Conservation (phyloP, 768 basidiomycete genomes). For the Astraeus odoratus region DNA sequence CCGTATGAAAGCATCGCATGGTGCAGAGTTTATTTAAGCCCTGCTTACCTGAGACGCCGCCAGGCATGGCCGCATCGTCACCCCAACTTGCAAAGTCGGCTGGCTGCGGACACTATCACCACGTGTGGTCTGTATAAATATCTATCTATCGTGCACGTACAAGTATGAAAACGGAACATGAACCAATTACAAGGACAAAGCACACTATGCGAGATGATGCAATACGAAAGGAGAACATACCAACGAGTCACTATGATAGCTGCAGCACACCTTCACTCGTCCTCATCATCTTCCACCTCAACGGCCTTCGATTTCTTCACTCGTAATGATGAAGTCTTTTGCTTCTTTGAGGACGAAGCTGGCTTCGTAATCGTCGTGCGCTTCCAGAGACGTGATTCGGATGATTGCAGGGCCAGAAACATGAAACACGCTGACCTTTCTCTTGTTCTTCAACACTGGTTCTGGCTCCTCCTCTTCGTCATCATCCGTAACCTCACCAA, state of each 20-base stretch:
- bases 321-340: constrained; percentile 22
- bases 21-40: no score
- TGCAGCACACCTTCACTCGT: constrained; percentile 4
- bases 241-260: neutral
- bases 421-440: constrained; percentile 44
- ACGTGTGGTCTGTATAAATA: no score
- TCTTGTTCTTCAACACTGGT: constrained; percentile 47
- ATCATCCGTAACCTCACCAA: constrained; percentile 39
- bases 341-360: constrained; percentile 36
- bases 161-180: no score
- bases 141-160: no score
- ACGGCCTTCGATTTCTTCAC: constrained; percentile 39
- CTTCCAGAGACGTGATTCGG: constrained; percentile 19
- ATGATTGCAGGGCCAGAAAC: neutral
- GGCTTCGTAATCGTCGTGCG: constrained; percentile 40
- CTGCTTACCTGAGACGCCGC: no score
- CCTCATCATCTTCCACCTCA: constrained; percentile 38
- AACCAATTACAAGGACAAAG: neutral
- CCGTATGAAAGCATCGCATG: no score
- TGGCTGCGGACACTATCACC: no score
- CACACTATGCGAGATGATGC: neutral
- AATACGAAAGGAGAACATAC: neutral
- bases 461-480: constrained; percentile 39
- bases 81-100: no score
- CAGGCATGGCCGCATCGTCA: no score